Conservation (phyloP, 192 early-diverging fungal species). For the Jimgerdemannia lactiflua region DNA sequence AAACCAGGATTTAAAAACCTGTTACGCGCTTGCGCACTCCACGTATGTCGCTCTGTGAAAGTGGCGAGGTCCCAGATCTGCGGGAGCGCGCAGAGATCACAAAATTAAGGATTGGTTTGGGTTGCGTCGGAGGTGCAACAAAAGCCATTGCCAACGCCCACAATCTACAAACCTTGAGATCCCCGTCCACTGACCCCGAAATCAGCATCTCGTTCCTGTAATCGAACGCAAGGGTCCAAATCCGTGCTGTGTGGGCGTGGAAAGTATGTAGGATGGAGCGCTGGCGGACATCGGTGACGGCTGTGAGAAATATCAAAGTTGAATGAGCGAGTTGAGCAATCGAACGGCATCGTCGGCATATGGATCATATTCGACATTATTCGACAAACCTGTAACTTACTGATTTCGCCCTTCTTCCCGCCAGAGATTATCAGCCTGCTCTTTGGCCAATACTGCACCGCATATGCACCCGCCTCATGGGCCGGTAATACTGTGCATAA, state of each 20-base stretch:
- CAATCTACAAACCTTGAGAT: slow-evolving; percentile 49
- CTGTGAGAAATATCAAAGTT: slow-evolving; percentile 28
- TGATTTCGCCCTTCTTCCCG: slow-evolving; percentile 71
- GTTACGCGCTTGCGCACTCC: slow-evolving; percentile 45
- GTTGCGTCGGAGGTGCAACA: not conserved
- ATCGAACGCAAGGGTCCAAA: slow-evolving; percentile 64
- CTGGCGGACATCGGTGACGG: slow-evolving; percentile 69
- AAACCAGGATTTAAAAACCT: slow-evolving; percentile 45
- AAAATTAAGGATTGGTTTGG: not conserved
- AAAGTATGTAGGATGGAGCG: slow-evolving; percentile 63
- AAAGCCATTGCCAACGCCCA: not conserved
- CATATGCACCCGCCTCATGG: slow-evolving; percentile 64
- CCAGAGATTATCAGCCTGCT: slow-evolving; percentile 69
- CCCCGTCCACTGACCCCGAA: slow-evolving; percentile 68
- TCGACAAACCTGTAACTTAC: slow-evolving; percentile 34
- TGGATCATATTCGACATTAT: not conserved
- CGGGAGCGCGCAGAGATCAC: not conserved
- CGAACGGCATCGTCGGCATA: no score
- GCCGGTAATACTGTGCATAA: slow-evolving; percentile 45
- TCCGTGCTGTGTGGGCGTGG: slow-evolving; percentile 62
- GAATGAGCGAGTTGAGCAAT: not conserved
- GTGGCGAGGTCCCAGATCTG: slow-evolving; percentile 52
- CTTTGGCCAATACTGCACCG: slow-evolving; percentile 55
- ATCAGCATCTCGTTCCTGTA: slow-evolving; percentile 51
- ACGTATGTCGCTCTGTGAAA: slow-evolving; percentile 38